phyloP scores from a whole-genome alignment of 352 stramenopile genomes.

The Pythium aquatile region DNA sequence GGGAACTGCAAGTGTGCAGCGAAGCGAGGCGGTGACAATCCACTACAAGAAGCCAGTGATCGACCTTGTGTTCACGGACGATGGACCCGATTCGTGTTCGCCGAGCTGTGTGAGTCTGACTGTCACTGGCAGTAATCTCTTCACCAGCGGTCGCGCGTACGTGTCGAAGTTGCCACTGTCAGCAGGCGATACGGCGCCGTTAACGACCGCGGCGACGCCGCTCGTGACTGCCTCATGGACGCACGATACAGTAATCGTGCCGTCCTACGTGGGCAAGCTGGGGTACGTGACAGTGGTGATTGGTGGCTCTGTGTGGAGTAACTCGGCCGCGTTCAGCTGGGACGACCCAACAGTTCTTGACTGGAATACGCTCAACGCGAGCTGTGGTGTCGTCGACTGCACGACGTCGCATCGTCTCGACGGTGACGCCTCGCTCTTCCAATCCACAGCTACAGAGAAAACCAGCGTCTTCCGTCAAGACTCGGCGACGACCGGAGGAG shows the following conservation, averaged over 20 bases:
- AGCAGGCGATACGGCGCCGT: slow-evolving; percentile 2
- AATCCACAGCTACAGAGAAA: slow-evolving; percentile 25
- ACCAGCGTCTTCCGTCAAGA: slow-evolving; percentile 35
- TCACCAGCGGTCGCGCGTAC: slow-evolving; percentile 35
- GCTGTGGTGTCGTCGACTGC: slow-evolving; percentile 41
- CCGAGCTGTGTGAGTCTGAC: slow-evolving; percentile 50
- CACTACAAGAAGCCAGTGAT: slow-evolving; percentile 46
- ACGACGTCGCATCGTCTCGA: slow-evolving; percentile 47
- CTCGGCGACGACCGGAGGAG: slow-evolving; percentile 42
- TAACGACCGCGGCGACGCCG: neutral
- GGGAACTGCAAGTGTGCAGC: slow-evolving; percentile 39
- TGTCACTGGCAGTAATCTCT: slow-evolving; percentile 56
- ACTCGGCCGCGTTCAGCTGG: slow-evolving; percentile 57
- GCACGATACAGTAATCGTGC: slow-evolving; percentile 39
- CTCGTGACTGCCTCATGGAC: slow-evolving; percentile 35
- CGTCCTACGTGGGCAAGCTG: slow-evolving; percentile 39
- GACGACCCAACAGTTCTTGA: slow-evolving; percentile 54
- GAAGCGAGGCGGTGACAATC: slow-evolving; percentile 31
- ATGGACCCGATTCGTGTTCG: slow-evolving; percentile 46
- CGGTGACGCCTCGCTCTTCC: slow-evolving; percentile 43
- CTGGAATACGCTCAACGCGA: slow-evolving; percentile 49
- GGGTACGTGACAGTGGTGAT: slow-evolving; percentile 54
- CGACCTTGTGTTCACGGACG: slow-evolving; percentile 55
- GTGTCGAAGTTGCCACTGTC: slow-evolving; percentile 43
- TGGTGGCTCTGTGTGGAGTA: slow-evolving; percentile 45